These are phyloP conservation scores for Penicillium dipodomyicola DNA, from an alignment of 495 filamentous ascomycete genomes.

Conservation along the genomic window DNA sequence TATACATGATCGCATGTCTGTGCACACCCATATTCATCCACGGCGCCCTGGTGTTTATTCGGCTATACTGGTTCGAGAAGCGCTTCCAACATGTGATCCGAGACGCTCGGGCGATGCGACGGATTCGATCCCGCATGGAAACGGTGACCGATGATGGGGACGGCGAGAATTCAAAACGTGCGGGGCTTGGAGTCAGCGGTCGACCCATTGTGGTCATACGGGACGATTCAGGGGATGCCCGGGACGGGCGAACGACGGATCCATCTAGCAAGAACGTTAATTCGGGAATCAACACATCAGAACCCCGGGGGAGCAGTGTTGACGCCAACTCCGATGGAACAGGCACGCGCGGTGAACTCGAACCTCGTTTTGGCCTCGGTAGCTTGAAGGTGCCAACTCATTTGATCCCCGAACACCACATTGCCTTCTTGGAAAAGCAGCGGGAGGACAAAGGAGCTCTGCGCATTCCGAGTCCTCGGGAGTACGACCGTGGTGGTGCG, in stretches of 20 bases:
- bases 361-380: slow-evolving; percentile 27
- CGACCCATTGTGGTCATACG: slow-evolving; percentile 76
- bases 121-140: slow-evolving; percentile 56
- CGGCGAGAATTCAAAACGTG: slow-evolving; percentile 42
- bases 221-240: slow-evolving; percentile 37
- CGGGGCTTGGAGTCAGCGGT: slow-evolving; percentile 68
- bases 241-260: slow-evolving; percentile 25
- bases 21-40: slow-evolving; percentile 91
- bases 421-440: slow-evolving; percentile 82
- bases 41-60: slow-evolving; percentile 80
- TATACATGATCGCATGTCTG: slow-evolving; percentile 70
- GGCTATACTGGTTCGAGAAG: slow-evolving; percentile 97
- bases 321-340: slow-evolving; percentile 22
- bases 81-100: slow-evolving; percentile 77
- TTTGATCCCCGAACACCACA: slow-evolving; percentile 68
- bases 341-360: slow-evolving; percentile 13
- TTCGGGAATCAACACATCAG: slow-evolving; percentile 27
- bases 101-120: slow-evolving; percentile 53
- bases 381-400: slow-evolving; percentile 50
- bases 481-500: slow-evolving; percentile 74
- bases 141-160: slow-evolving; percentile 53
- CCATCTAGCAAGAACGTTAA: slow-evolving; percentile 17
- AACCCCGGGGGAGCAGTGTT: slow-evolving; percentile 18
- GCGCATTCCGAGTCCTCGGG: slow-evolving; percentile 82
- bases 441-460: slow-evolving; percentile 71